A percentile compares a stretch with the other conserved stretches of the same genome.
These are phyloP conservation scores for Saussurea involucrata DNA, from an alignment of 129 eudicot species.

Conservation along the genomic window DNA sequence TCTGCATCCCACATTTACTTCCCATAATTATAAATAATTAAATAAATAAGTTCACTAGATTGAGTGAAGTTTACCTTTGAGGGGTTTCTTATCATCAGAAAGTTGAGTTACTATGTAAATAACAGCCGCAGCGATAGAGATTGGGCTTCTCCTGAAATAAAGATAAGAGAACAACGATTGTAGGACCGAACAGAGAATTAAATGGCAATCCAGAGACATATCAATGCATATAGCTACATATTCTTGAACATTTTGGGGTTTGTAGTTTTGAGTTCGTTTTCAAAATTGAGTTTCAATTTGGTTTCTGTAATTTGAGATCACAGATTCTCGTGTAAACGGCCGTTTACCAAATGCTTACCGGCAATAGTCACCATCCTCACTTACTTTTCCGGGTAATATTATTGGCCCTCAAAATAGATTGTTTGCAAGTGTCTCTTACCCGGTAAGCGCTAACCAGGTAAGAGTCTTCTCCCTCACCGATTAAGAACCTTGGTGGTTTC, in stretches of 20 bases:
- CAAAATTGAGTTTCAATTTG: background rate
- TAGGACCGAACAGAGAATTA: background rate
- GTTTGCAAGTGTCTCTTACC: too few species aligned
- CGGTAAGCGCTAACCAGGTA: too few species aligned
- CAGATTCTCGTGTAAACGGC: background rate
- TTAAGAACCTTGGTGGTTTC: too few species aligned
- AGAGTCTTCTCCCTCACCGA: too few species aligned
- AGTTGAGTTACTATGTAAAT: constrained; percentile 76
- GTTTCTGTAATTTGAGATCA: background rate
- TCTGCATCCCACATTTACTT: constrained; percentile 37
- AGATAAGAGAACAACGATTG: background rate
- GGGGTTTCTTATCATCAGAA: constrained; percentile 77
- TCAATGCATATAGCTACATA: background rate
- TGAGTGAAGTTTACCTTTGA: constrained; percentile 49
- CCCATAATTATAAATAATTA: background rate
- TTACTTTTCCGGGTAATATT: too few species aligned
- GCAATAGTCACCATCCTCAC: too few species aligned
- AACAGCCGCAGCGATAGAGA: constrained; percentile 86
- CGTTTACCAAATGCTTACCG: too few species aligned
- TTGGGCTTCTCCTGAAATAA: constrained; percentile 74
- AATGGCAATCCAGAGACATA: background rate
- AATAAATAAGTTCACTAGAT: background rate
- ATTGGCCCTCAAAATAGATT: too few species aligned
- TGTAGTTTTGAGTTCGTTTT: background rate
- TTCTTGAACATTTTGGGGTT: background rate